phyloP scores from a whole-genome alignment of 805 yeast species.

The Pichia sporocuriosa region DNA sequence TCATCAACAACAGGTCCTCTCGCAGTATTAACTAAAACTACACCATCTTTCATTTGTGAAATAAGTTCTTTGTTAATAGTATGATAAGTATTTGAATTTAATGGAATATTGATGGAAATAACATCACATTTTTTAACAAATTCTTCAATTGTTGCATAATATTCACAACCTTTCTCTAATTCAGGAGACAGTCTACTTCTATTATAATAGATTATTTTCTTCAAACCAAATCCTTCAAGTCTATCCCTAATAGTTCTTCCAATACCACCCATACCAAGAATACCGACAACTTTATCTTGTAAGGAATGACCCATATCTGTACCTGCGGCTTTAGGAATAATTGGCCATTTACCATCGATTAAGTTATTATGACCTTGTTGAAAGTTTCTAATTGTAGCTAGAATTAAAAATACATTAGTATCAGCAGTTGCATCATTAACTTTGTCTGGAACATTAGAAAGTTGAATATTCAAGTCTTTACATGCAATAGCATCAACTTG shows the following conservation, averaged over 20 bases:
- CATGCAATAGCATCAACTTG: constrained; percentile 39
- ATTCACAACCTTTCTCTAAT: constrained; percentile 61
- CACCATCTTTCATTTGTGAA: constrained; percentile 71
- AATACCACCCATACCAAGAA: constrained; percentile 85
- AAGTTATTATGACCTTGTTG: constrained; percentile 50
- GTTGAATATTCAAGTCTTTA: constrained; percentile 35
- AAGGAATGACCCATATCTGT: constrained; percentile 68
- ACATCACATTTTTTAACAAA: constrained; percentile 59
- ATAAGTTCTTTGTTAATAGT: constrained; percentile 56
- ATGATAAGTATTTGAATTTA: constrained; percentile 66
- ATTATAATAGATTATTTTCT: constrained; percentile 65
- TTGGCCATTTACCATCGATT: constrained; percentile 57
- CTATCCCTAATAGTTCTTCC: constrained; percentile 75
- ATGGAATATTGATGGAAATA: constrained; percentile 69
- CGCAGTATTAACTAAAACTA: constrained; percentile 74
- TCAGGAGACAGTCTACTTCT: constrained; percentile 53
- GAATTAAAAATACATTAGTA: constrained; percentile 44
- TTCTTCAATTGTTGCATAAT: constrained; percentile 60
- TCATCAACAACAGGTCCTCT: constrained; percentile 83
- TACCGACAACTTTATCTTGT: constrained; percentile 67
- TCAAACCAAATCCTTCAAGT: constrained; percentile 69
- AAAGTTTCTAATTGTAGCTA: constrained; percentile 51
- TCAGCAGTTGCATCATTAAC: constrained; percentile 56
- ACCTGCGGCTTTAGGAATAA: constrained; percentile 36
- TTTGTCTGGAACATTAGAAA: constrained; percentile 47